Evolutionary conservation across 345 rosid species (phyloP).

Genomic region (Clausena lansium): DNA sequence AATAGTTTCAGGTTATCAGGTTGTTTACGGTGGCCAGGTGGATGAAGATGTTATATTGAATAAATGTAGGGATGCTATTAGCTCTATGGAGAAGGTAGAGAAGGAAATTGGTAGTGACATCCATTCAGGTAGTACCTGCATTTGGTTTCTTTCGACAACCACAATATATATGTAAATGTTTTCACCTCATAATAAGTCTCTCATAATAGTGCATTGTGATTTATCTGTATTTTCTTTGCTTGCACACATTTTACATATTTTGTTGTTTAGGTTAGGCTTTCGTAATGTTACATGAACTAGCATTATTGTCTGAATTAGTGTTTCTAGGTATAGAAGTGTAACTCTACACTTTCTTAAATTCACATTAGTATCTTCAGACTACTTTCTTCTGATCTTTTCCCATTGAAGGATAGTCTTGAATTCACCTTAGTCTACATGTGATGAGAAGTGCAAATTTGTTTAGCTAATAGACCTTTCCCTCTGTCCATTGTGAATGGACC

Average conservation of each 20-base stretch:
- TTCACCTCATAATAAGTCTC: neutral
- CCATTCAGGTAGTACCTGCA: slow-evolving; percentile 57
- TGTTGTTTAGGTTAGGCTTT: neutral
- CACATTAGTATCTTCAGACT: neutral
- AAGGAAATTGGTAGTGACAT: slow-evolving; percentile 54
- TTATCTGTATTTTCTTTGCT: neutral
- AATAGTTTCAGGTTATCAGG: slow-evolving; percentile 69
- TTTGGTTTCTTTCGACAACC: neutral
- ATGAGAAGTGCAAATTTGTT: neutral
- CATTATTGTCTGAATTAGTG: neutral
- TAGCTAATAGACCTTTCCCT: neutral
- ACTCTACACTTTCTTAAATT: neutral
- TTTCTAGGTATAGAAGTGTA: neutral
- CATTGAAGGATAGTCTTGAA: slow-evolving; percentile 2
- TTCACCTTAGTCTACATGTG: neutral
- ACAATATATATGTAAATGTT: neutral
- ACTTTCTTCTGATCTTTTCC: neutral
- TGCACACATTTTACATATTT: neutral
- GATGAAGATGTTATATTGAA: slow-evolving; percentile 62
- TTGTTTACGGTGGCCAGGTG: slow-evolving; percentile 48
- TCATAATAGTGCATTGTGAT: neutral
- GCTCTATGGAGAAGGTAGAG: slow-evolving; percentile 49
- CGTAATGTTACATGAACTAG: neutral
- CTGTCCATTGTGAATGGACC: neutral
- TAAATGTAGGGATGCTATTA: slow-evolving; percentile 64